These are phyloP conservation scores for Wickerhamiella australiensis DNA, from an alignment of 805 yeast genomes.

Conservation along the genomic window DNA sequence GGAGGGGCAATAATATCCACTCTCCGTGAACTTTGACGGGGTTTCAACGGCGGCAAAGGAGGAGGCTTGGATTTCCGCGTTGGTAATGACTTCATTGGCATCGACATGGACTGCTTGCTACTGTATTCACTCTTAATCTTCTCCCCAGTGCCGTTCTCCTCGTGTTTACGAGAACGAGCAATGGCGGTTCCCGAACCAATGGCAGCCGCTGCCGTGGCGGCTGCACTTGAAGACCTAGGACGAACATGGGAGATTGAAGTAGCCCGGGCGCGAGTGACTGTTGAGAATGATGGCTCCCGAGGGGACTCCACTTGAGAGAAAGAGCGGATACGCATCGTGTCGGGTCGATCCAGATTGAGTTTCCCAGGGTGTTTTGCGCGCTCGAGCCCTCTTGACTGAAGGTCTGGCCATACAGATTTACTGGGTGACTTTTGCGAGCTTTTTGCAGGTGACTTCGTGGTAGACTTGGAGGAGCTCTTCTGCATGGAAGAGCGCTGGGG, in stretches of 20 bases:
- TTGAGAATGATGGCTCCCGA: neutral
- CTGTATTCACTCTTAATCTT: no score
- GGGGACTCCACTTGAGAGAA: neutral
- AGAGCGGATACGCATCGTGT: neutral
- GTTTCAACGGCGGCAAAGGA: neutral
- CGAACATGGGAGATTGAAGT: neutral
- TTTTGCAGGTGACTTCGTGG: neutral
- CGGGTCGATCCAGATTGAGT: neutral
- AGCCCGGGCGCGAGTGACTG: neutral
- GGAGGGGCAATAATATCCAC: slow-evolving; percentile 9
- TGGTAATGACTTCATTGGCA: neutral
- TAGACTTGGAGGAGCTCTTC: no score
- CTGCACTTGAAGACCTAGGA: neutral
- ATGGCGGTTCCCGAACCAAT: neutral
- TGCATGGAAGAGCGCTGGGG: no score
- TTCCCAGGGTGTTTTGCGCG: neutral
- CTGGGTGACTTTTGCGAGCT: no score
- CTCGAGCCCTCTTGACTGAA: neutral
- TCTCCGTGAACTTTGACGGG: neutral
- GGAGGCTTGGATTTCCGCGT: neutral
- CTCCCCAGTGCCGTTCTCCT: neutral
- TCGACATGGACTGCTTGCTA: neutral
- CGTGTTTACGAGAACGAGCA: neutral
- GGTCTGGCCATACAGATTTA: neutral
- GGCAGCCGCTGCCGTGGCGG: neutral